Evolutionary conservation across 768 basidiomycete genomes (phyloP), one percentile per base, ranked within the genome.

Genomic region (Boletus edulis): DNA sequence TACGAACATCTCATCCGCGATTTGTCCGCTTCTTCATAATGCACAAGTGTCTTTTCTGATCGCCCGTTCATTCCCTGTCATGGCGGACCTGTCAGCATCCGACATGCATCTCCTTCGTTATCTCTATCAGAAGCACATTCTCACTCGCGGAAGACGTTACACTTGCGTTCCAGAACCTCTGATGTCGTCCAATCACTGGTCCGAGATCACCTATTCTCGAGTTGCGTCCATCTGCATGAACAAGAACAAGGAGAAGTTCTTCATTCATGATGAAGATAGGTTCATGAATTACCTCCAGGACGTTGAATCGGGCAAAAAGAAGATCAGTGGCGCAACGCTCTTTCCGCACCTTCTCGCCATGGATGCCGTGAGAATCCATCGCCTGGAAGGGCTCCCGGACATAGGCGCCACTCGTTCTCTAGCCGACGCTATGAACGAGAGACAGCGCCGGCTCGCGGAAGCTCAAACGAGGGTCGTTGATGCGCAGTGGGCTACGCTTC

Each of bases 261-360:
- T 75, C 65, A 61, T 66, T 37, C 85, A 85, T 62, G 87, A 91
- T 55, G 72, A 72, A 0, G 72, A 75, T 4, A 74, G 88, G 8
- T 89, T 89, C 70, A 65, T 79, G 57, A 60, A 70, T 50, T 90
- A 85, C 64, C 75, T 90, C 5, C 57, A 71, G 5, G 73, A 76
- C 3, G 85, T 89, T 27, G 80, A 84, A 61, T 67, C 65, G 2
- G 86, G 86, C 2, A 76, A 76, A 63, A 73, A 68, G 60, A 73
- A 61, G 24, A 86, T 90, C 55, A 82, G 81, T 46, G 88, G 87
- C 5, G 86, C 86, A 4, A 83, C 83, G 5, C 78, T 89, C 17
- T 67, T 85, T 55, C 87, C 88, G 1, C 85, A 89, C 58, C 74
- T 82, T 62, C 73, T 88, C 32, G 72, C 85, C 17, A 66, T 63